Percentiles rank a stretch among this genome's conserved stretches.
Conservation (phyloP, 176 grass and related monocot species). For the Musa schizocarpa region DNA sequence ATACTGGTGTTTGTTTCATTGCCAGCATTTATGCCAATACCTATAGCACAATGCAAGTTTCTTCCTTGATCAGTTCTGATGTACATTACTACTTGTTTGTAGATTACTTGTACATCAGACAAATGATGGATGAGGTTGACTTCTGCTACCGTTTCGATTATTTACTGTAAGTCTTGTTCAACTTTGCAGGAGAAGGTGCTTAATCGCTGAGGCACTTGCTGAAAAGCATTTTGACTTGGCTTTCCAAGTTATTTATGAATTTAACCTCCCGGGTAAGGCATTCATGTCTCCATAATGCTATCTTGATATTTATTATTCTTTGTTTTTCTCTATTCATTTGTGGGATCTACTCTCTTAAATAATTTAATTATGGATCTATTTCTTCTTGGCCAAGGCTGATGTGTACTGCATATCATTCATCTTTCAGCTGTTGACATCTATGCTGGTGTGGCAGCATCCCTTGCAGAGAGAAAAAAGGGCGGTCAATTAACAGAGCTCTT, state of each 20-base stretch:
- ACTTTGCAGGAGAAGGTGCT: conserved; percentile 73
- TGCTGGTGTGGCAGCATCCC: conserved; percentile 75
- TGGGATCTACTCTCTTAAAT: neutral
- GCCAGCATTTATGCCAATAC: too few relatives aligned
- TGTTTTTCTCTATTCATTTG: neutral
- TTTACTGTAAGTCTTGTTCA: neutral
- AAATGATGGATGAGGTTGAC: neutral
- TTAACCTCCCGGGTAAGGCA: conserved; percentile 75
- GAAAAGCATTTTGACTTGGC: conserved; percentile 97
- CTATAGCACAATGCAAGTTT: neutral
- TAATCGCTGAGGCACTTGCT: conserved; percentile 77
- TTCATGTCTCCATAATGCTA: neutral
- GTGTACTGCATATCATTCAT: conserved; percentile 1
- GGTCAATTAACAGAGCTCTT: conserved; percentile 85
- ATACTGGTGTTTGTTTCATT: too few relatives aligned
- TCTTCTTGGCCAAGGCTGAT: neutral
- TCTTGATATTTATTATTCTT: neutral
- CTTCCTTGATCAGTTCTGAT: neutral
- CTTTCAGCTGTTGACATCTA: conserved; percentile 90
- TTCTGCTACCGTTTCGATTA: neutral
- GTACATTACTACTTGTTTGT: neutral
- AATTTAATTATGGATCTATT: neutral
- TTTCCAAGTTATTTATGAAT: conserved; percentile 84
- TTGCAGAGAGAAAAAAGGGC: conserved; percentile 87
- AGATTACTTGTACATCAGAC: neutral